A percentile compares a stretch with the other conserved stretches of the same genome.
These are phyloP conservation scores for Colletotrichum costaricense DNA, from an alignment of 2,329 filamentous ascomycete genomes.

Conservation along the genomic window DNA sequence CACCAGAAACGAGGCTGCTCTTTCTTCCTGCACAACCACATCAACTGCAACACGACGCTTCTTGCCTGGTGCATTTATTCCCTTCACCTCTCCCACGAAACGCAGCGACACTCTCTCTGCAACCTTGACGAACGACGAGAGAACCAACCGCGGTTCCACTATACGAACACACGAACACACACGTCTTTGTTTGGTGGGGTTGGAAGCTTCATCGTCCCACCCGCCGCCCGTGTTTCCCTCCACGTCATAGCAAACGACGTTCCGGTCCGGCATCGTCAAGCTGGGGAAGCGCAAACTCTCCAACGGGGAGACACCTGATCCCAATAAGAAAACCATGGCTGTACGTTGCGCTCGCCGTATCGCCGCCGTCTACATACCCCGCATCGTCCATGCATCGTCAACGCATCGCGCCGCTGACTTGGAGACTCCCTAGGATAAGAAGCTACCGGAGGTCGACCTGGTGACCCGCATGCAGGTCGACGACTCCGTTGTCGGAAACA, in stretches of 20 bases:
- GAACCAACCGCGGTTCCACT: background rate
- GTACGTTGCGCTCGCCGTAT: constrained; percentile 54
- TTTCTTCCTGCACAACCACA: constrained; percentile 16
- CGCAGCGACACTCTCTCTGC: constrained; percentile 33
- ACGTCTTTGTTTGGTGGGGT: constrained; percentile 46
- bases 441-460: constrained; percentile 69
- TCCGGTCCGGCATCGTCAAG: constrained; percentile 51
- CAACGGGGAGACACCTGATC: constrained; percentile 66
- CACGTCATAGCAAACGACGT: constrained; percentile 31
- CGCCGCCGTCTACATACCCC: background rate
- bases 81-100: background rate
- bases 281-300: constrained; percentile 78
- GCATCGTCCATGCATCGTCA: background rate
- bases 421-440: constrained; percentile 55
- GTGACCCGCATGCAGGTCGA: constrained; percentile 75
- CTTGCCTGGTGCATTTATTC: constrained; percentile 26
- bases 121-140: constrained; percentile 37
- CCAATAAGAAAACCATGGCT: constrained; percentile 70
- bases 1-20: constrained; percentile 30
- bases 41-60: constrained; percentile 14
- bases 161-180: constrained; percentile 9
- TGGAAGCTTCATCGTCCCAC: constrained; percentile 44
- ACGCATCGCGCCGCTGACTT: constrained; percentile 31
- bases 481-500: constrained; percentile 64
- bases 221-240: constrained; percentile 34